These are phyloP conservation scores for Ulvella scutata DNA, from an alignment of 139 green algal species.

Conservation along the genomic window DNA sequence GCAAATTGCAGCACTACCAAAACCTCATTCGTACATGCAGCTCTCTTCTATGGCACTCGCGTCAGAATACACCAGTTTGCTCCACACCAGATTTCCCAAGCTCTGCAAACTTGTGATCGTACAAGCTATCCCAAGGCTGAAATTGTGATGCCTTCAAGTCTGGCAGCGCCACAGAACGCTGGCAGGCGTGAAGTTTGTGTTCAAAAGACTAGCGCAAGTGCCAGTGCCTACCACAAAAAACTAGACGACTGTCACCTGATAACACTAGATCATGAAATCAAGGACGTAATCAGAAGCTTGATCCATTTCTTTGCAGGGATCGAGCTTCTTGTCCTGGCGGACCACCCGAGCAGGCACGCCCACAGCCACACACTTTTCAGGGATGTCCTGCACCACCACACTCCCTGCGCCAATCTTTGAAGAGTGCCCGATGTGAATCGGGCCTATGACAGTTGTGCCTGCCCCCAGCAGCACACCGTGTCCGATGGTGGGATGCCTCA, in stretches of 20 bases:
- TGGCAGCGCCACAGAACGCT: too few species aligned
- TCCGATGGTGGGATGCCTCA: slow-evolving; percentile 51
- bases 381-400: slow-evolving; percentile 69
- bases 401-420: slow-evolving; percentile 71
- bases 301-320: slow-evolving; percentile 67
- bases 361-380: slow-evolving; percentile 67
- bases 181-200: too few species aligned
- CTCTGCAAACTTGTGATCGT: too few species aligned
- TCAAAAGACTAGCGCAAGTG: too few species aligned
- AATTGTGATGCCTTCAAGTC: too few species aligned
- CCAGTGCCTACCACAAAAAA: too few species aligned
- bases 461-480: slow-evolving; percentile 78
- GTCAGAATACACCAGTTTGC: too few species aligned
- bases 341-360: slow-evolving; percentile 72
- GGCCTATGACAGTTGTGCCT: slow-evolving; percentile 66
- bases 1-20: too few species aligned
- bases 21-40: too few species aligned
- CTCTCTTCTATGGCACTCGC: too few species aligned
- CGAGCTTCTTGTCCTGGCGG: slow-evolving; percentile 27
- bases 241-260: not conserved
- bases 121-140: too few species aligned
- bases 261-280: slow-evolving; percentile 58
- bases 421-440: slow-evolving; percentile 52
- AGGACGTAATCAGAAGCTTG: slow-evolving; percentile 50
- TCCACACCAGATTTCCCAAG: too few species aligned